These are phyloP conservation scores for Iris pallida DNA, from an alignment of 116 monocot species.

Conservation along the genomic window DNA sequence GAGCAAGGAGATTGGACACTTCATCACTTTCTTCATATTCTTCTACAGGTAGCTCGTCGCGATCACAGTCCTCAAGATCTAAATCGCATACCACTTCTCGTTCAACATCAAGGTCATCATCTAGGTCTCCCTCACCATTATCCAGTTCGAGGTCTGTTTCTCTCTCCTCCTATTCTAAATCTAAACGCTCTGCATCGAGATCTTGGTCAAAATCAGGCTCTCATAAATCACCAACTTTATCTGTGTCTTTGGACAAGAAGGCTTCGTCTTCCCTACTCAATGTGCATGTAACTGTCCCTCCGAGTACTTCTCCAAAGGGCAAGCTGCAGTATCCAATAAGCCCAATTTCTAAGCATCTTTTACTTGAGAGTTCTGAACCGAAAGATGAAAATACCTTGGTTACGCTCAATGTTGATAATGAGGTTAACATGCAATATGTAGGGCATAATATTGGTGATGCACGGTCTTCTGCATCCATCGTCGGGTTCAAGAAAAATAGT, in stretches of 20 bases:
- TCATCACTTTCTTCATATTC: constrained; percentile 6
- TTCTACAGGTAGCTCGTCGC: constrained; percentile 1
- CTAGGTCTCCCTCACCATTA: constrained; percentile 26
- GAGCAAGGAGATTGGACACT: constrained; percentile 2
- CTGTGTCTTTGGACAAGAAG: constrained; percentile 36
- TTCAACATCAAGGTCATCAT: constrained; percentile 39
- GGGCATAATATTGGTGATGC: constrained; percentile 2
- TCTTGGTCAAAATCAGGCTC: constrained; percentile 31
- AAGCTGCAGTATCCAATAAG: constrained; percentile 9
- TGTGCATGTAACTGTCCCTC: constrained; percentile 9
- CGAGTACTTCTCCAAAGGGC: background rate
- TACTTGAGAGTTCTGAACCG: constrained; percentile 10
- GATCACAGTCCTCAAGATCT: background rate
- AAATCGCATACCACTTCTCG: constrained; percentile 25
- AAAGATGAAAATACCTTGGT: constrained; percentile 16
- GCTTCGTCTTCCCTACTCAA: constrained; percentile 16
- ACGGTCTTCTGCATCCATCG: constrained; percentile 1
- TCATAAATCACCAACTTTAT: constrained; percentile 24
- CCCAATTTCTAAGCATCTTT: constrained; percentile 7
- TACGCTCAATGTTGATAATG: constrained; percentile 11
- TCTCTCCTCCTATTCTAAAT: constrained; percentile 24
- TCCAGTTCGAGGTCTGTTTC: constrained; percentile 40
- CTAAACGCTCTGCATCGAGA: constrained; percentile 23
- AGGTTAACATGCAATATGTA: constrained; percentile 8
- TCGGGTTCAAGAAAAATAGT: constrained; percentile 9